A percentile compares a stretch with the other conserved stretches of the same genome.
Conservation (phyloP, 257 asterid species). For the Verbascum thapsus region DNA sequence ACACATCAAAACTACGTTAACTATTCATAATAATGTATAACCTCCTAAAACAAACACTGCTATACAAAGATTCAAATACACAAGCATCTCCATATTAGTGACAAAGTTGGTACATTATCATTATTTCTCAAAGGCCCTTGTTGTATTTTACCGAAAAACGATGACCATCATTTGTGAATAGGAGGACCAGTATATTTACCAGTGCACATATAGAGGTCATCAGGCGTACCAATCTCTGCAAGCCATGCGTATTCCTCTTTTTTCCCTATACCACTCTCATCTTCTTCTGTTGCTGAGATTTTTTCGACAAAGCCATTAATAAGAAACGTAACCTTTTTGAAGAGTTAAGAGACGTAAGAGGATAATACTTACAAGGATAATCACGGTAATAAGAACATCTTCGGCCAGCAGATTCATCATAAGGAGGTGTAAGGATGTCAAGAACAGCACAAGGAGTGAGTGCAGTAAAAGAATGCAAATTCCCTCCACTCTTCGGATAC, state of each 20-base stretch:
- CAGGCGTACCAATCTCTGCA: slow-evolving; percentile 69
- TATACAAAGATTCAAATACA: too few relatives aligned
- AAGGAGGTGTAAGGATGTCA: slow-evolving; percentile 96
- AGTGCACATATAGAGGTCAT: slow-evolving; percentile 67
- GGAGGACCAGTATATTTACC: slow-evolving; percentile 68
- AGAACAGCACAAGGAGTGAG: slow-evolving; percentile 91
- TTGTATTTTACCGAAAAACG: neutral
- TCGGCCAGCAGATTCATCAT: slow-evolving; percentile 69
- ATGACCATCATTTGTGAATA: slow-evolving; percentile 40
- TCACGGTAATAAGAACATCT: slow-evolving; percentile 85
- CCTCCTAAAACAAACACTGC: too few relatives aligned
- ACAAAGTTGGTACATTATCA: neutral
- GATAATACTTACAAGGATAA: slow-evolving; percentile 64
- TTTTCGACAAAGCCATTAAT: slow-evolving; percentile 7
- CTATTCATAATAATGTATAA: too few relatives aligned
- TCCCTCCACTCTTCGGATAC: slow-evolving; percentile 87
- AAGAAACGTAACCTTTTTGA: too few relatives aligned
- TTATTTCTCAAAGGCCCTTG: slow-evolving; percentile 1
- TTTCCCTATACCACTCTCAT: slow-evolving; percentile 36
- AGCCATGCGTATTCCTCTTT: slow-evolving; percentile 90
- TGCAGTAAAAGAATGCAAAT: slow-evolving; percentile 91
- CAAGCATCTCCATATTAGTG: too few relatives aligned
- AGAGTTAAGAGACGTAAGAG: neutral
- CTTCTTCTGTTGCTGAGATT: slow-evolving; percentile 47
- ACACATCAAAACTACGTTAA: too few relatives aligned